phyloP scores from a whole-genome alignment of 768 basidiomycete genomes.

The Leccinellum albellum region DNA sequence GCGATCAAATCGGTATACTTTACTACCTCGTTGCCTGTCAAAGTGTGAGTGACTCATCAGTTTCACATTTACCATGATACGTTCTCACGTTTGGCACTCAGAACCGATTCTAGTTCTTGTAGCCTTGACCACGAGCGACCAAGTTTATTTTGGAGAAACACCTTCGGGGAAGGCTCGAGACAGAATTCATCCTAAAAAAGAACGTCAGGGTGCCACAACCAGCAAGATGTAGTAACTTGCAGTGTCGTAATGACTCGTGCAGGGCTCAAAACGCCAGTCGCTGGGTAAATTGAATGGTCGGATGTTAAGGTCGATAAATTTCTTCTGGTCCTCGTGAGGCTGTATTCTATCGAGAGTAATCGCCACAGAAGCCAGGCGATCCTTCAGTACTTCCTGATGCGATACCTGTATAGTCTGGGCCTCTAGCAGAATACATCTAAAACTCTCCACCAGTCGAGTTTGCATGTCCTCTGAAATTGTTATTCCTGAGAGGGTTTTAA shows the following conservation, averaged over 20 bases:
- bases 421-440: constrained; percentile 51
- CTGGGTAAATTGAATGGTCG: constrained; percentile 59
- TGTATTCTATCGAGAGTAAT: constrained; percentile 49
- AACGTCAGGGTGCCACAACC: background rate
- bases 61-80: background rate
- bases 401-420: constrained; percentile 55
- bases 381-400: constrained; percentile 59
- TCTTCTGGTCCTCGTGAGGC: constrained; percentile 56
- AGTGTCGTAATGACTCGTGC: constrained; percentile 70
- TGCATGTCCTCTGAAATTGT: constrained; percentile 62
- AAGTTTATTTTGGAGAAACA: constrained; percentile 79
- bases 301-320: constrained; percentile 72
- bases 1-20: constrained; percentile 45
- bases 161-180: constrained; percentile 66
- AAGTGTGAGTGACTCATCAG: constrained; percentile 6
- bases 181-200: constrained; percentile 42
- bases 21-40: constrained; percentile 52
- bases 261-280: constrained; percentile 77
- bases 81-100: constrained; percentile 59
- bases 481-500: background rate
- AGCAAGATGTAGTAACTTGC: constrained; percentile 36
- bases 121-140: constrained; percentile 56
- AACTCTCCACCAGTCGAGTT: constrained; percentile 53
- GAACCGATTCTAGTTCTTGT: constrained; percentile 54
- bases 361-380: constrained; percentile 45